Conservation (phyloP, 495 filamentous ascomycete genomes). For the Tuber magnatum region DNA sequence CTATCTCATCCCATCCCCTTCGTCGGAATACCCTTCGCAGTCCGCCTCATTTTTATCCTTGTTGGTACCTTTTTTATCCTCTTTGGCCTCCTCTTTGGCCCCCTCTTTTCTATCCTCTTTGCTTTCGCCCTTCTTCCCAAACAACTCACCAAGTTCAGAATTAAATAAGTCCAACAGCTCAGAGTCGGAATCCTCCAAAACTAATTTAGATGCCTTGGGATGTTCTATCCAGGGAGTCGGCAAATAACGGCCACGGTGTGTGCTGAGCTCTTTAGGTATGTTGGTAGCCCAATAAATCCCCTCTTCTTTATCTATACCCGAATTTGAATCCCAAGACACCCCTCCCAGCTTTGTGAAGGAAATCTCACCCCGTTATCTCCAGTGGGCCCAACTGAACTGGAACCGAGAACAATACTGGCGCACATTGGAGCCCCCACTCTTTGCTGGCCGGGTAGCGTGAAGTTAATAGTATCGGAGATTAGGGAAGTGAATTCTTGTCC, state of each 20-base stretch:
- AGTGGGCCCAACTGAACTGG: background rate
- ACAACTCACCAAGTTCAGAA: background rate
- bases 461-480: background rate
- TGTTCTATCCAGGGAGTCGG: background rate
- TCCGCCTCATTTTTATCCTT: background rate
- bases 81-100: background rate
- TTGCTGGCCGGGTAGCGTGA: background rate
- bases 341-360: background rate
- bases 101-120: too few species aligned
- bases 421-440: background rate
- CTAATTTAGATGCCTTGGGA: background rate
- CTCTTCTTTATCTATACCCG: background rate
- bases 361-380: background rate
- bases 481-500: background rate
- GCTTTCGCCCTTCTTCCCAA: background rate
- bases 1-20: too few species aligned
- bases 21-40: too few species aligned
- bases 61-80: background rate
- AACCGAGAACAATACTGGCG: background rate
- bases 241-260: background rate
- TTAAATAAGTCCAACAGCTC: background rate
- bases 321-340: background rate
- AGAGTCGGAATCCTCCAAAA: background rate
- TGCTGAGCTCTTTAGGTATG: background rate
- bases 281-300: background rate